These are phyloP conservation scores for Cladosporium halotolerans DNA, from an alignment of 2,329 filamentous ascomycete species.

Conservation along the genomic window DNA sequence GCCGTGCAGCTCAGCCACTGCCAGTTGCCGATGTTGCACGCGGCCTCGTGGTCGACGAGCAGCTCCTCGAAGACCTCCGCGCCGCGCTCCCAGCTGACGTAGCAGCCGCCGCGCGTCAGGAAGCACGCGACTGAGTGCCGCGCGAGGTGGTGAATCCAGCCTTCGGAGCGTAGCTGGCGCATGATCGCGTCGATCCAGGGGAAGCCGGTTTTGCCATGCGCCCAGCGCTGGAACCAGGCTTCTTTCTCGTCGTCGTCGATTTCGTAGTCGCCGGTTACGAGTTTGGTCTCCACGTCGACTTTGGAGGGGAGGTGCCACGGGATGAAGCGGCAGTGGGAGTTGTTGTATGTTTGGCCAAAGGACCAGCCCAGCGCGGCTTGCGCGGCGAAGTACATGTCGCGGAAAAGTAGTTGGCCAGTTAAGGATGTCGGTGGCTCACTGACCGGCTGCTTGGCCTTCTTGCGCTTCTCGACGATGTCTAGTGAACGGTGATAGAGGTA, in stretches of 20 bases:
- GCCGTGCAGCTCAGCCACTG: constrained; percentile 72
- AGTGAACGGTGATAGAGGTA: constrained; percentile 68
- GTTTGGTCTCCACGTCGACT: constrained; percentile 41
- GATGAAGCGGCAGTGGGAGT: constrained; percentile 64
- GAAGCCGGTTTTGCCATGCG: constrained; percentile 63
- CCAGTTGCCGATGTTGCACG: constrained; percentile 71
- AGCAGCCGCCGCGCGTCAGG: constrained; percentile 71
- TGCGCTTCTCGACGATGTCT: constrained; percentile 54
- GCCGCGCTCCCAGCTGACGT: constrained; percentile 72
- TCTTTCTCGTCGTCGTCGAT: constrained; percentile 59
- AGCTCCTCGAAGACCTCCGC: constrained; percentile 72
- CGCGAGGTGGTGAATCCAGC: constrained; percentile 76
- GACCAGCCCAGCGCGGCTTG: constrained; percentile 60
- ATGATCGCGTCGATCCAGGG: constrained; percentile 78
- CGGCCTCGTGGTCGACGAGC: constrained; percentile 67
- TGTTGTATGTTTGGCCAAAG: constrained; percentile 61
- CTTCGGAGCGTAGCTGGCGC: constrained; percentile 64
- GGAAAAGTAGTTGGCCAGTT: constrained; percentile 66
- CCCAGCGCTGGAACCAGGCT: constrained; percentile 62
- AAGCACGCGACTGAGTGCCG: constrained; percentile 75
- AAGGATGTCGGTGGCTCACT: constrained; percentile 60
- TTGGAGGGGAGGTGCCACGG: constrained; percentile 70
- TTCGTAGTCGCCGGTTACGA: constrained; percentile 55
- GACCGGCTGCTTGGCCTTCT: constrained; percentile 46
- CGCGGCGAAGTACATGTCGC: constrained; percentile 78